Percentiles rank a stretch among this genome's conserved stretches.
phyloP scores from a whole-genome alignment of 306 rosid species.

The Trifolium pratense region DNA sequence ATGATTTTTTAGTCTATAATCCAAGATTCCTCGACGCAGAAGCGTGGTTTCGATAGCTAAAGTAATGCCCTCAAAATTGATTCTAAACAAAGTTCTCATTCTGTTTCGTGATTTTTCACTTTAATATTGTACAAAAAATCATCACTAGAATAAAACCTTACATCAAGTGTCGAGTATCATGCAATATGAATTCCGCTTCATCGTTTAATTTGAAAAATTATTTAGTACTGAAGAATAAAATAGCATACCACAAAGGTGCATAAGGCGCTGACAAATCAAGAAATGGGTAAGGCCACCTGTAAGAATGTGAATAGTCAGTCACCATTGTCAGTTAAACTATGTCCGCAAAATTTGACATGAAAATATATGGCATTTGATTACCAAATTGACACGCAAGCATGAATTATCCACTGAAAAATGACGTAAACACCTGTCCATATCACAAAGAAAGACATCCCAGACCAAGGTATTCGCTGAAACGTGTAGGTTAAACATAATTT shows the following conservation, averaged over 20 bases:
- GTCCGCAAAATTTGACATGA: conserved; percentile 4
- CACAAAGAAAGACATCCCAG: conserved; percentile 72
- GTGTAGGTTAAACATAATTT: conserved; percentile 39
- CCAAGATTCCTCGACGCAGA: neutral
- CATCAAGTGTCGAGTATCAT: neutral
- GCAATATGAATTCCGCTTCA: neutral
- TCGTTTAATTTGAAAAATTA: conserved; percentile 7
- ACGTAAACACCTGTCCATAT: conserved; percentile 69
- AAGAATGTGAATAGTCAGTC: conserved; percentile 35
- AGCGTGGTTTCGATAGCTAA: neutral
- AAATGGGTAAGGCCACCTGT: conserved; percentile 92
- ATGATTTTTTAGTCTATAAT: neutral
- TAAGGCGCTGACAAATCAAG: conserved; percentile 72
- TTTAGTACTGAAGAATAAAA: conserved; percentile 14
- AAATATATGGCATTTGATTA: conserved; percentile 39
- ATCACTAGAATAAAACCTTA: neutral
- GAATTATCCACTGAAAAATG: conserved; percentile 70
- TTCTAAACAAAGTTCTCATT: conserved; percentile 2
- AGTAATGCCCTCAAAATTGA: conserved; percentile 2
- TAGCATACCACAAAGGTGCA: conserved; percentile 74
- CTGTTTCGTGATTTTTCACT: conserved; percentile 12
- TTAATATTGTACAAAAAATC: neutral
- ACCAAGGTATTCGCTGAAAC: conserved; percentile 61
- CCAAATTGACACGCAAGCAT: conserved; percentile 61
- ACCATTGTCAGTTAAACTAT: conserved; percentile 20